Conservation (phyloP, 352 stramenopile species). For the Phytophthora quininea region DNA sequence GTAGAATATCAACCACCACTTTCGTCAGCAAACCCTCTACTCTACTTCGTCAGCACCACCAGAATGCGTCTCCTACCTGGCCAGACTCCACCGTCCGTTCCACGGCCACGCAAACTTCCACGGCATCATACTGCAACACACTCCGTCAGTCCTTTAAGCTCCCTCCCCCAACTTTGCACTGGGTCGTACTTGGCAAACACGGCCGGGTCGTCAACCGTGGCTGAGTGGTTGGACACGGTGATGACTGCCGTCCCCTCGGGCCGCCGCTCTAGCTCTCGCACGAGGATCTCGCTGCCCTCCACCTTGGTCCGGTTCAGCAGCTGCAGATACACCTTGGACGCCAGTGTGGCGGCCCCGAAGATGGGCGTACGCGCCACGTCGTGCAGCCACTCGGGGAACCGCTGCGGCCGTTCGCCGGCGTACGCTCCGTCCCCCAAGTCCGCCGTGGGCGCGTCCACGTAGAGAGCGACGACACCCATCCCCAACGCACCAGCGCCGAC, state of each 20-base stretch:
- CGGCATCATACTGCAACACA: conserved; percentile 63
- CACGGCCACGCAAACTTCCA: conserved; percentile 68
- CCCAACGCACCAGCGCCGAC: conserved; percentile 40
- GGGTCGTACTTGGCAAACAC: conserved; percentile 62
- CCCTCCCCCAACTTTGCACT: not conserved
- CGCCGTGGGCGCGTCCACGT: conserved; percentile 63
- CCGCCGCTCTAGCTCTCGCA: conserved; percentile 45
- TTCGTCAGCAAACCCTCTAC: not conserved
- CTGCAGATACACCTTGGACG: conserved; percentile 66
- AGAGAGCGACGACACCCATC: conserved; percentile 45
- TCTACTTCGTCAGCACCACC: conserved; percentile 12
- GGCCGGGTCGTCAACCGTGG: conserved; percentile 80
- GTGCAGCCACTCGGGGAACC: conserved; percentile 75
- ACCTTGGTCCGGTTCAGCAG: conserved; percentile 54
- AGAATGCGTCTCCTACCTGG: conserved; percentile 48
- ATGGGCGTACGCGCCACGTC: conserved; percentile 58
- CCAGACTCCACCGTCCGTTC: conserved; percentile 73
- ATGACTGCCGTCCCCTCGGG: conserved; percentile 64
- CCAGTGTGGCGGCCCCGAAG: conserved; percentile 48
- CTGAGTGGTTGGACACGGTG: conserved; percentile 87
- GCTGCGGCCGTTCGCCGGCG: conserved; percentile 33
- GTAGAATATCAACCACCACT: not conserved
- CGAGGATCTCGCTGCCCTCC: conserved; percentile 53
- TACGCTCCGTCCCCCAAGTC: conserved; percentile 65
- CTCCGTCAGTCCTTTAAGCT: conserved; percentile 6